phyloP scores from a whole-genome alignment of 768 basidiomycete genomes.

The Amyloporia xantha region DNA sequence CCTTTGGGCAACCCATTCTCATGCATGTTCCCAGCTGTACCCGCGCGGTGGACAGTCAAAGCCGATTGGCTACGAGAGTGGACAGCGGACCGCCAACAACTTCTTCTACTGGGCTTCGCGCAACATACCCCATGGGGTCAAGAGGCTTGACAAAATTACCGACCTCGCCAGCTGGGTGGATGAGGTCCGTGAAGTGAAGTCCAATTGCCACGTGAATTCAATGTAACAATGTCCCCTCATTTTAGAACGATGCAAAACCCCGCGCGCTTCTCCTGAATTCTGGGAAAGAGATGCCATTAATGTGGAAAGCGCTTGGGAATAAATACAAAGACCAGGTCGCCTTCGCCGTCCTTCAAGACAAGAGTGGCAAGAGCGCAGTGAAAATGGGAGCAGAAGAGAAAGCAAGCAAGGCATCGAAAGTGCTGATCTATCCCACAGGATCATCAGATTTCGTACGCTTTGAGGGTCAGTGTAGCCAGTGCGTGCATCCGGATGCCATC shows the following conservation, averaged over 20 bases:
- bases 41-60: slow-evolving; percentile 63
- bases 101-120: slow-evolving; percentile 73
- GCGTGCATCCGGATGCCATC: background rate
- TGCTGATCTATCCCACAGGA: slow-evolving; percentile 63
- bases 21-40: slow-evolving; percentile 47
- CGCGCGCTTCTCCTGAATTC: slow-evolving; percentile 69
- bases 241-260: slow-evolving; percentile 34
- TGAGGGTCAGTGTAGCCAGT: slow-evolving; percentile 56
- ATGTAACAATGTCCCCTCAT: background rate
- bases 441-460: slow-evolving; percentile 53
- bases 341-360: slow-evolving; percentile 61
- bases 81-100: slow-evolving; percentile 63
- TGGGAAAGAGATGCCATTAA: slow-evolving; percentile 66
- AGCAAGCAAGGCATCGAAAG: slow-evolving; percentile 51
- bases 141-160: slow-evolving; percentile 46
- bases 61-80: slow-evolving; percentile 58
- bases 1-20: background rate
- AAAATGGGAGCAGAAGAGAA: slow-evolving; percentile 54
- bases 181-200: slow-evolving; percentile 43
- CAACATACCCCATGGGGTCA: slow-evolving; percentile 67
- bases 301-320: slow-evolving; percentile 77
- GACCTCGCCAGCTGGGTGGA: slow-evolving; percentile 65
- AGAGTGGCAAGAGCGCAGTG: slow-evolving; percentile 51
- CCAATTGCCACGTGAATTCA: background rate
- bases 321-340: slow-evolving; percentile 58